Conservation (phyloP, 768 basidiomycete species). For the Strobilomyces echinocephalus region DNA sequence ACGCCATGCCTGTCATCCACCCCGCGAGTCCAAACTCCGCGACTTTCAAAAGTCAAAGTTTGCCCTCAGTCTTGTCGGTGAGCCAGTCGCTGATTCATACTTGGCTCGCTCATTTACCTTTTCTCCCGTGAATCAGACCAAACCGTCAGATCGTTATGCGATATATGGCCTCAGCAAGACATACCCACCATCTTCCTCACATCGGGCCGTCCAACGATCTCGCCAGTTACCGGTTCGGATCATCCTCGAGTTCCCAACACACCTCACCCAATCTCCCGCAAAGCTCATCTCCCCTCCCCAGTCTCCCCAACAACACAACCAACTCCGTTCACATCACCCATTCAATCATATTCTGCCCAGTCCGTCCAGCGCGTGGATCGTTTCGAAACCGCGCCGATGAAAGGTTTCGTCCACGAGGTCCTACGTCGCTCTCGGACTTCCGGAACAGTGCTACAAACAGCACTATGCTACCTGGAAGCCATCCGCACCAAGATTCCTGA, state of each 20-base stretch:
- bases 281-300: slow-evolving; percentile 50
- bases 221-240: slow-evolving; percentile 11
- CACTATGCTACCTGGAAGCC: slow-evolving; percentile 83
- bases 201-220: slow-evolving; percentile 28
- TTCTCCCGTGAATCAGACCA: slow-evolving; percentile 48
- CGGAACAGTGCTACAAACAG: slow-evolving; percentile 79
- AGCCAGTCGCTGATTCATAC: slow-evolving; percentile 28
- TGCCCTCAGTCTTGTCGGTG: slow-evolving; percentile 67
- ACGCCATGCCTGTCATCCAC: slow-evolving; percentile 31
- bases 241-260: slow-evolving; percentile 2
- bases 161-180: slow-evolving; percentile 77
- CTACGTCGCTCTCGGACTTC: slow-evolving; percentile 83
- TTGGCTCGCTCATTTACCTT: slow-evolving; percentile 8
- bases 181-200: slow-evolving; percentile 57
- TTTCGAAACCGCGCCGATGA: slow-evolving; percentile 52
- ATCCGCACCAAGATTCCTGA: slow-evolving; percentile 69
- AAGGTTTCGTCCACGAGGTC: slow-evolving; percentile 83
- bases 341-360: slow-evolving; percentile 26
- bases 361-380: slow-evolving; percentile 11
- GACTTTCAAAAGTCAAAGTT: slow-evolving; percentile 58
- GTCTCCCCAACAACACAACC: slow-evolving; percentile 46
- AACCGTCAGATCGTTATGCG: slow-evolving; percentile 70
- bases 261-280: slow-evolving; percentile 18
- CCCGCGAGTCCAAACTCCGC: slow-evolving; percentile 35
- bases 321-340: slow-evolving; percentile 25